Percentiles rank a stretch among this genome's conserved stretches.
Evolutionary conservation across 176 grass and related monocot genomes (phyloP).

Genomic region (Aegilops umbellulata): DNA sequence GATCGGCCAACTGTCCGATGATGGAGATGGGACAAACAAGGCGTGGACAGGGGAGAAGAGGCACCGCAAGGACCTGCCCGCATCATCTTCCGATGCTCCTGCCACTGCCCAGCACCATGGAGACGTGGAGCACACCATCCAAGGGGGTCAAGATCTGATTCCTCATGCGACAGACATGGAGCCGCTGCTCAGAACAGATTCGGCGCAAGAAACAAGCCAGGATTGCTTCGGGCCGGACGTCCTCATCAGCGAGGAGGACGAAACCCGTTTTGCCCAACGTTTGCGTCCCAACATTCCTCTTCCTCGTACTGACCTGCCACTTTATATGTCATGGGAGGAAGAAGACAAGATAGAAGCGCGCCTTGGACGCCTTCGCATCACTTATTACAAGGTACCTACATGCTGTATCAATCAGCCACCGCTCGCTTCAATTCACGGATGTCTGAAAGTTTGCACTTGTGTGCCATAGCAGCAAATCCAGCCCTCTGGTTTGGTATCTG

Average conservation of each 20-base stretch:
- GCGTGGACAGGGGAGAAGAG: too few species aligned
- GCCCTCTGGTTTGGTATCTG: background rate
- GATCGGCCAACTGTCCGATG: too few species aligned
- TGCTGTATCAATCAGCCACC: background rate
- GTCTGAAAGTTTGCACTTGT: background rate
- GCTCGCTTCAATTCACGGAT: background rate
- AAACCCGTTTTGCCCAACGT: too few species aligned
- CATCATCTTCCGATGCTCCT: too few species aligned
- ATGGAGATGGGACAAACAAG: too few species aligned
- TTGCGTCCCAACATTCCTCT: too few species aligned
- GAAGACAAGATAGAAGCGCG: background rate
- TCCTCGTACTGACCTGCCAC: too few species aligned
- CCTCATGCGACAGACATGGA: background rate
- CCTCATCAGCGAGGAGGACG: background rate
- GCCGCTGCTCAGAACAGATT: background rate
- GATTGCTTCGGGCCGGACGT: background rate
- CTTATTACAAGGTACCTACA: background rate
- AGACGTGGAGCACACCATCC: too few species aligned
- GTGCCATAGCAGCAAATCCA: background rate
- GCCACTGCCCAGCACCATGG: too few species aligned
- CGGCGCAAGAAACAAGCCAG: background rate
- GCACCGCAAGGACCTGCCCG: too few species aligned
- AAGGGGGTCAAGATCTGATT: too few species aligned
- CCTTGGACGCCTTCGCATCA: background rate
- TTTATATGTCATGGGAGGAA: background rate